Base-by-base conservation (phyloP, 768 basidiomycete species). In the Mycena sanguinolenta region DNA sequence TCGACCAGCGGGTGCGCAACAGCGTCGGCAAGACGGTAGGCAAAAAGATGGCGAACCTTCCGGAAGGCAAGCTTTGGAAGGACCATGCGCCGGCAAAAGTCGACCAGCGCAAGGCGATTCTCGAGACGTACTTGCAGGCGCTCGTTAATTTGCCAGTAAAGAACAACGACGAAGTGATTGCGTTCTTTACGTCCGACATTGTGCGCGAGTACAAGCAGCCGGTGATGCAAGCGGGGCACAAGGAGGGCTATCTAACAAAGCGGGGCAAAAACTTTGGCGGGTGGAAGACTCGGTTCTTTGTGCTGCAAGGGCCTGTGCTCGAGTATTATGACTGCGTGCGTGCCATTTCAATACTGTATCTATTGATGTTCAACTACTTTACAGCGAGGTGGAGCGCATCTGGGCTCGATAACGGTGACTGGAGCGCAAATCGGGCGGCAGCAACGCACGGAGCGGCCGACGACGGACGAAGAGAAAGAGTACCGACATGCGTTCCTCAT, bases 401-500 rank as follows among this genome's bases (percentile, higher is more conserved):
- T 98, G 30, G 97, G 97, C 55, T 94, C 96, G 17, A 99, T 99
- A 73, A 79, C 83, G 55, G 91, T 99, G 65, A 92, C 94, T n/a
- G 92, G 92, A 50, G 97, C 98, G 30, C 95, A 98, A 77, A 99
- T 99, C 68, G 98, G 97, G 13, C 91, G 97, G 34, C 98, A 99
- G 76, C 95, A 98, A 77, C 88, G 89, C 73, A 86, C 86, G 49
- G 79, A 86, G 44, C 87, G 82, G 72, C 76, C 88, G 10, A 83
- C 85, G 50, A 82, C 86, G 1, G 92, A 93, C 70, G 95, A 96
- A 62, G 96, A 98, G 75, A 95, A 95, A 77, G 94, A 97, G 73
- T 98, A 98, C 74, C 90, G 96, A 27, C 98, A 99, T 78, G 98
- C 98, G 1, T 98, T 99, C 82, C 90, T 99, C 71, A 95, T 99